Evolutionary conservation across 2,329 filamentous ascomycete species (phyloP), one percentile per base, ranked within the genome.

Genomic region (Venturia oleaginea): DNA sequence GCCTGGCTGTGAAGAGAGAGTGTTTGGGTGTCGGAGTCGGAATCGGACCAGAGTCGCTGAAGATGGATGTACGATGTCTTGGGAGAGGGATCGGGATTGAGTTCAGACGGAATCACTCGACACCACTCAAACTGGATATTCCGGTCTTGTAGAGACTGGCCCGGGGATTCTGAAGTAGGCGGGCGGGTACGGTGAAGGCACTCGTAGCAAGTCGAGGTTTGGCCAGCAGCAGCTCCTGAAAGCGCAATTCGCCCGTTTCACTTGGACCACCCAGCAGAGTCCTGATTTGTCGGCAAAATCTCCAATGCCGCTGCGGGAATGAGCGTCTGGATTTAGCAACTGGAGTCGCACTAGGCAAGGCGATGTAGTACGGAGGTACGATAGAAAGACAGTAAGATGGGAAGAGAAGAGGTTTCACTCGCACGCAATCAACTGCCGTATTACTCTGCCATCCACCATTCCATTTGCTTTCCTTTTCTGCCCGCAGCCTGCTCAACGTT

Each of bases 1-100:
- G 51, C 51, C 51, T 57, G 51, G 51, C 51, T 57, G 51, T n/a
- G 51, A 57, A 57, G 51, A 24, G 51, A 57, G 22, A 1, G 51
- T 57, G 51, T 57, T n/a, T 34, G 27, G 48, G 24, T 13, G 27
- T 34, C 13, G 15, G 4, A 4, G 19, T 27, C n/a, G 22, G n/a
- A 8, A n/a, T 27, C 19, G 46, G 46, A 51, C 11, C 15, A 13
- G 2, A 22, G 43, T 27, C 8, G 46, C 10, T 17, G 22, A 6
- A 4, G 15, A 10, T 51, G 8, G 46, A 51, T 11, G 46, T 13
- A 6, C 40, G 13, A 17, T n/a, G 11, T 17, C 5, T n/a, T n/a
- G n/a, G n/a, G n/a, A n/a, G 11, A n/a, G 40, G 40, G 13, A 19
- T 13, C 6, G 40, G 40, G 40, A n/a, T n/a, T 17, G 37, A 40